These are phyloP conservation scores for Mimosa bimucronata DNA, from an alignment of 306 rosid species.

Conservation along the genomic window DNA sequence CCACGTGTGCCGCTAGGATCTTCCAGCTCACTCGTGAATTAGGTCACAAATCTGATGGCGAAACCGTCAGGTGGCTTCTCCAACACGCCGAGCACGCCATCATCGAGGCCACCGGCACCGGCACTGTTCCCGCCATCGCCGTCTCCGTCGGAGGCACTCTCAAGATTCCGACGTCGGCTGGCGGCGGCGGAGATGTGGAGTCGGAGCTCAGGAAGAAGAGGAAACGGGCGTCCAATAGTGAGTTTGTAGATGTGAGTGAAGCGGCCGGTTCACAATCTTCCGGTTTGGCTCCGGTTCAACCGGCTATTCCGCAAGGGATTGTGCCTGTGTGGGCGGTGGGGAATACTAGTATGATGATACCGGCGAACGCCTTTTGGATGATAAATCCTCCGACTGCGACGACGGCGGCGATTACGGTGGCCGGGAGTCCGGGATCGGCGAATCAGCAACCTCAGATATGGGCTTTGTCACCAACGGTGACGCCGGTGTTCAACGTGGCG, in stretches of 20 bases:
- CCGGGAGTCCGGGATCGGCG: constrained; percentile 20
- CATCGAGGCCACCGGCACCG: constrained; percentile 44
- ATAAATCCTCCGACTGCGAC: constrained; percentile 39
- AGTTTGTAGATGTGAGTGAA: constrained; percentile 56
- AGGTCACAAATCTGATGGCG: constrained; percentile 47
- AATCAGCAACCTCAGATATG: constrained; percentile 58
- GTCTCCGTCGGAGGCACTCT: constrained; percentile 38
- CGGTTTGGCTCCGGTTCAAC: constrained; percentile 59
- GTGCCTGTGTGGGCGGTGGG: constrained; percentile 69
- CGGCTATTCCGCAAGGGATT: constrained; percentile 55
- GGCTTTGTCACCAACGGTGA: constrained; percentile 59
- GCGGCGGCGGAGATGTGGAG: neutral
- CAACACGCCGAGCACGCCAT: constrained; percentile 42
- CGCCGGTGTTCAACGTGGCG: constrained; percentile 56
- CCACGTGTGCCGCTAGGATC: constrained; percentile 46
- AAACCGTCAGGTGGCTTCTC: constrained; percentile 44
- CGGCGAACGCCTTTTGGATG: constrained; percentile 77
- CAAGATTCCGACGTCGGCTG: constrained; percentile 39
- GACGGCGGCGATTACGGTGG: constrained; percentile 11
- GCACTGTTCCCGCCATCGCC: constrained; percentile 47
- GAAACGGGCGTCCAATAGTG: constrained; percentile 59
- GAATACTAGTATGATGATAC: constrained; percentile 57
- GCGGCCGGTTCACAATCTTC: constrained; percentile 50
- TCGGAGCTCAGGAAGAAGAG: constrained; percentile 50
- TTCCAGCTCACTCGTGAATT: constrained; percentile 47